Evolutionary conservation across 2,329 filamentous ascomycete species (phyloP).

Genomic region (Fusarium piperis): DNA sequence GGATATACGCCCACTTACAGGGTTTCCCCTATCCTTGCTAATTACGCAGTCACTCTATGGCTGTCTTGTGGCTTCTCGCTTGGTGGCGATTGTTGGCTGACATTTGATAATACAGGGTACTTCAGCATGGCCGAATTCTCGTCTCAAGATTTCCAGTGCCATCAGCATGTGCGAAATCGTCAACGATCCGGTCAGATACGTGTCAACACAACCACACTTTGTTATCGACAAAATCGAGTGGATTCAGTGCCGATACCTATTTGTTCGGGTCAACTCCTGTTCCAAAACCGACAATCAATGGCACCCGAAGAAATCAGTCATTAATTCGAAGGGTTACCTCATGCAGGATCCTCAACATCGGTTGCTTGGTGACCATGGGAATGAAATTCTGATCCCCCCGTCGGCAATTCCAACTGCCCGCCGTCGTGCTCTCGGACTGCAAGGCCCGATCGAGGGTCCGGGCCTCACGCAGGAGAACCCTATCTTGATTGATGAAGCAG

Average conservation of each 20-base stretch:
- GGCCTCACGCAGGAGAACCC: slow-evolving; percentile 1
- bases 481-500: slow-evolving; percentile 11
- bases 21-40: neutral
- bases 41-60: neutral
- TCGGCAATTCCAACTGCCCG: slow-evolving; percentile 40
- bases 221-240: slow-evolving; percentile 82
- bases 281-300: slow-evolving; percentile 5
- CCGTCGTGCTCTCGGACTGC: slow-evolving; percentile 11
- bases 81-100: neutral
- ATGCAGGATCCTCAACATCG: slow-evolving; percentile 37
- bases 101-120: neutral
- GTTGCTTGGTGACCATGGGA: slow-evolving; percentile 2
- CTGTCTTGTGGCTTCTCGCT: too few species aligned
- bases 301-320: slow-evolving; percentile 10
- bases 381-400: slow-evolving; percentile 39
- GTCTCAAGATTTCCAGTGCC: slow-evolving; percentile 66
- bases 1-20: neutral
- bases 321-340: slow-evolving; percentile 32
- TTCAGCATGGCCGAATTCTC: slow-evolving; percentile 72
- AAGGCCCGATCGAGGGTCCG: neutral
- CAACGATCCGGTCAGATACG: slow-evolving; percentile 74
- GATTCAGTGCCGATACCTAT: slow-evolving; percentile 90
- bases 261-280: slow-evolving; percentile 55
- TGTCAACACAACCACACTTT: slow-evolving; percentile 65
- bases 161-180: slow-evolving; percentile 87